phyloP scores from a whole-genome alignment of 495 filamentous ascomycete species.

The Trypethelium eluteriae region DNA sequence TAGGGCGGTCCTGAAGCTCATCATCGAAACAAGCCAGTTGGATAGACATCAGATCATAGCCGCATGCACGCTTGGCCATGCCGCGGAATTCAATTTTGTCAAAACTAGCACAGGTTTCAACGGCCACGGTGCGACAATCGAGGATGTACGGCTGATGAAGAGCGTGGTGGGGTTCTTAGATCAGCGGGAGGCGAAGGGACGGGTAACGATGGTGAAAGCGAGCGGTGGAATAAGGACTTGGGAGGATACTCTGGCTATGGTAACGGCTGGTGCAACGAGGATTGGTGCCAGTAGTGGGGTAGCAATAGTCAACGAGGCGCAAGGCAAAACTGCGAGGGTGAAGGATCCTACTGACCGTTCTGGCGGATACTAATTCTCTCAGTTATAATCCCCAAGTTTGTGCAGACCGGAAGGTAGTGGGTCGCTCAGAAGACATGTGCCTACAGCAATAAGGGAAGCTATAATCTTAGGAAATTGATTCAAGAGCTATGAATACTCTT shows the following conservation, averaged over 20 bases:
- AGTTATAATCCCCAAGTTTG: no score
- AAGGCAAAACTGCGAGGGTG: not conserved
- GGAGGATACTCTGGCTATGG: slow-evolving; percentile 47
- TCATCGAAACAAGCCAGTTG: slow-evolving; percentile 58
- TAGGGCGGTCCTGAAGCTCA: slow-evolving; percentile 52
- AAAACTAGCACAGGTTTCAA: slow-evolving; percentile 66
- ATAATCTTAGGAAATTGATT: no score
- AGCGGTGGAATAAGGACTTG: slow-evolving; percentile 54
- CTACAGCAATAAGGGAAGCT: no score
- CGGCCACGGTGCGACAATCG: slow-evolving; percentile 50
- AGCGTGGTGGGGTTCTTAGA: slow-evolving; percentile 31
- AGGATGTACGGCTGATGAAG: slow-evolving; percentile 54
- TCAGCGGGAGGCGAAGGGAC: slow-evolving; percentile 32
- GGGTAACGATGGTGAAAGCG: slow-evolving; percentile 52
- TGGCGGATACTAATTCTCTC: not conserved
- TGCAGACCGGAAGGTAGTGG: no score
- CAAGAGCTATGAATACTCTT: no score
- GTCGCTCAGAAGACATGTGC: not conserved
- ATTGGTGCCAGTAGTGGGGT: slow-evolving; percentile 57
- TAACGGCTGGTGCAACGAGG: slow-evolving; percentile 57
- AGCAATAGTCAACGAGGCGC: slow-evolving; percentile 48
- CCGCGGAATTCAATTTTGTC: slow-evolving; percentile 57
- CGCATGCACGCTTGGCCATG: slow-evolving; percentile 48
- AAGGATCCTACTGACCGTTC: not conserved
- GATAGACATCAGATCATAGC: slow-evolving; percentile 50